Base-by-base conservation (phyloP, 805 yeast species). In the Teunomyces pallodes region DNA sequence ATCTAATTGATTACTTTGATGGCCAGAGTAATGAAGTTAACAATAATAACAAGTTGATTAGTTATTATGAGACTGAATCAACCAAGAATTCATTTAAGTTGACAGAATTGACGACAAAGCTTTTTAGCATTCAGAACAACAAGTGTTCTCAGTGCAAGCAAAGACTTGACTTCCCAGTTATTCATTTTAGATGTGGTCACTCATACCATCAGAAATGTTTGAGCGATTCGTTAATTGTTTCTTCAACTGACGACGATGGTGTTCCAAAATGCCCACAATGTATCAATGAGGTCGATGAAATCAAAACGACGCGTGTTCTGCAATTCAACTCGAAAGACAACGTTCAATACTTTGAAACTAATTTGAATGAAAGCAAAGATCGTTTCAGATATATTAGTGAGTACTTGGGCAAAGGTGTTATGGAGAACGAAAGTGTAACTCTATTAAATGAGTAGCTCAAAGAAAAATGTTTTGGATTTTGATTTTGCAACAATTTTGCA, bases 171-270 rank as follows among this genome's bases (percentile, higher is more conserved):
- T 74, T 84, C 36, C 97, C 98, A 0, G 77, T 85, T 2, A 80
- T 87, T 0, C 95, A 88, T 57, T 94, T 92, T 70, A 80, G 82
- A 53, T 94, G 99, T 69, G 76, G 77, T 28, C 99, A 94, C 59
- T 82, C 94, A 2, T 90, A 81, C 60, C 98, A 94, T 60, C 87
- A 86, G 55, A 73, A 86, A 39, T 94, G 99, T 61, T 66, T 90
- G 24, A 75, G 74, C 43, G 83, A 82, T 38, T 79, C 73, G 33
- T 65, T 56, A 10, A 53, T 55, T 41, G 54, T 52, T 5, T 45
- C 48, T 2, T 49, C 48, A 5, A 26, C 26, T 9, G 35, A 39
- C 12, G 42, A 43, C 12, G 42, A 30, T 29, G 33, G 48, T 6
- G 29, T 36, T 32, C 14, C 46, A 3, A 66, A 69, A 39, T 92